Evolutionary conservation across 371 early-diverging fungal species (phyloP).

Genomic region (Circinella minor): DNA sequence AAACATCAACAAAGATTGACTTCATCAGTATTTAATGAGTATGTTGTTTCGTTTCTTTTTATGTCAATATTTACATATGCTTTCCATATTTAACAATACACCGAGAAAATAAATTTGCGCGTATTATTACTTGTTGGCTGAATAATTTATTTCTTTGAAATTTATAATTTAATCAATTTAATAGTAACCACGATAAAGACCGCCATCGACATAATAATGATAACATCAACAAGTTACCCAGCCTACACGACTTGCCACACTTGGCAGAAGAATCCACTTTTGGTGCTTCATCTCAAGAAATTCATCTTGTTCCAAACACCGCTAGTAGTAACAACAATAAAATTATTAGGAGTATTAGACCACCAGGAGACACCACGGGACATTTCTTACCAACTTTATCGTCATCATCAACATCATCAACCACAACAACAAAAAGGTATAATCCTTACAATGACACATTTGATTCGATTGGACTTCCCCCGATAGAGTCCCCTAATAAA

Average conservation of each 20-base stretch:
- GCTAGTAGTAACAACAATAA: neutral
- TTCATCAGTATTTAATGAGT: neutral
- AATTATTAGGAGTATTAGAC: too few relatives aligned
- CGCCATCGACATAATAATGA: neutral
- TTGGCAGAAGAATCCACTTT: conserved; percentile 10
- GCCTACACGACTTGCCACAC: conserved; percentile 1
- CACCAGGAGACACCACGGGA: too few relatives aligned
- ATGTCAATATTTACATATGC: neutral
- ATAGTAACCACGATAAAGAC: neutral
- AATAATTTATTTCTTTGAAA: neutral
- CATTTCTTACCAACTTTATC: neutral
- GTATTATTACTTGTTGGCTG: too few relatives aligned
- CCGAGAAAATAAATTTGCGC: too few relatives aligned
- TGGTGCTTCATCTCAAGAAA: neutral
- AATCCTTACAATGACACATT: neutral
- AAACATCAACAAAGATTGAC: neutral
- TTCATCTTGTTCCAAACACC: neutral
- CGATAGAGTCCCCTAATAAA: neutral
- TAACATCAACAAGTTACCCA: conserved; percentile 6
- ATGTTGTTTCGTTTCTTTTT: neutral
- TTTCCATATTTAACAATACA: too few relatives aligned
- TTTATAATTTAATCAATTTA: too few relatives aligned
- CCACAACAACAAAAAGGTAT: neutral
- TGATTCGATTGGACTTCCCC: neutral
- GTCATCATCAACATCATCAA: neutral